Base-by-base conservation (phyloP, 768 basidiomycete genomes). In the Phanerochaete carnosa region DNA sequence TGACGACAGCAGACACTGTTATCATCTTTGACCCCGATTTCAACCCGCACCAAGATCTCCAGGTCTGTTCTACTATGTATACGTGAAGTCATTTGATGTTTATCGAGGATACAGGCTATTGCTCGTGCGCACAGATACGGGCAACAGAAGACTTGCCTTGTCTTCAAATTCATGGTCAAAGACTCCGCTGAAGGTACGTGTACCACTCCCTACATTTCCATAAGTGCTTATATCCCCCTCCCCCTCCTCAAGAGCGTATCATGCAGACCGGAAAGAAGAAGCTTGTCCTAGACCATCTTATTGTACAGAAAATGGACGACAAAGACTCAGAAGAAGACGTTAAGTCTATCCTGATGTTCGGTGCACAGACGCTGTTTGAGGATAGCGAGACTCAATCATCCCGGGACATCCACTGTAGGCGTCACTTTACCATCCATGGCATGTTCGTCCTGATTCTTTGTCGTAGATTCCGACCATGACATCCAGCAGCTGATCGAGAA, bases 151-250 rank as follows among this genome's bases (percentile, higher is more conserved):
- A 93, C 92, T 6, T 95, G 94, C 62, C 79, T 96, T 46, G 94
- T 96, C 26, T 96, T 98, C 80, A 98, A 96, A 70, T 75, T 99
- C 45, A 94, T 98, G 92, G 86, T 94, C 57, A 96, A 96, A 73
- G 88, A 90, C 58, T 93, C 94, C 7, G 93, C 95, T 12, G 93
- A 95, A 82, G 93, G 92, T 87, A 57, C 59, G 72, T 55, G 9
- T n/a, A 25, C 29, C 45, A 32, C 49, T 46, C 25, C 16, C 23
- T 56, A 47, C 23, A 3, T 29, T 35, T 28, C 16, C 11, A n/a
- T 25, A 23, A 54, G 47, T 47, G 29, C n/a, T 53, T 45, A 35
- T 28, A 53, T 13, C 47, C 15, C 15, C 15, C 33, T 7, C 33
- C 33, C 15, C 33, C 9, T 56, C 16, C 16, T 50, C 51, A 15